Conservation (phyloP, 2,329 filamentous ascomycete genomes). For the Venturia aucupariae region DNA sequence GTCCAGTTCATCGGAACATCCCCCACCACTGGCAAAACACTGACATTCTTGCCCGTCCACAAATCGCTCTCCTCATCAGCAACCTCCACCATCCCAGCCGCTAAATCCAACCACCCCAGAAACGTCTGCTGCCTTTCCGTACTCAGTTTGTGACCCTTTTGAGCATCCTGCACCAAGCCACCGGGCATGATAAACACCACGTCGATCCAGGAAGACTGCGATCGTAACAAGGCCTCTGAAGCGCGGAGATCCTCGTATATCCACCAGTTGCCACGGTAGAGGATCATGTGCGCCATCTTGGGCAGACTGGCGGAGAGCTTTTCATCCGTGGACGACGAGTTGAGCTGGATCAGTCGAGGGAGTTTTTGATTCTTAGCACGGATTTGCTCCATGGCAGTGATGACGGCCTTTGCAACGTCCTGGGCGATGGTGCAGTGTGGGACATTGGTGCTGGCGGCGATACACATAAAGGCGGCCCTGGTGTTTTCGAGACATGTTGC, state of each 20-base stretch:
- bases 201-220: background rate
- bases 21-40: background rate
- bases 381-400: background rate
- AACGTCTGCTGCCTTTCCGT: slow-evolving; percentile 7
- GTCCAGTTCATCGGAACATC: background rate
- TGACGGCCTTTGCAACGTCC: slow-evolving; percentile 1
- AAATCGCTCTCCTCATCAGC: slow-evolving; percentile 7
- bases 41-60: slow-evolving; percentile 2
- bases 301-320: background rate
- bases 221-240: background rate
- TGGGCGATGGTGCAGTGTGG: slow-evolving; percentile 2
- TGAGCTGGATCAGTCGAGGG: slow-evolving; percentile 5
- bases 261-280: slow-evolving; percentile 1
- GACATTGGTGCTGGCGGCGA: background rate
- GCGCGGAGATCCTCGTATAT: slow-evolving; percentile 1
- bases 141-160: slow-evolving; percentile 5
- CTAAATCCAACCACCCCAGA: slow-evolving; percentile 5
- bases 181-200: background rate
- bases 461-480: slow-evolving; percentile 1
- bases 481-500: background rate
- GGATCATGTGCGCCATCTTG: background rate
- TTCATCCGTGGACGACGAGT: background rate
- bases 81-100: slow-evolving; percentile 5
- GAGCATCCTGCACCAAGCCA: background rate
- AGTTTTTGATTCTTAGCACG: background rate